These are phyloP conservation scores for Coemansia sp. DNA, from an alignment of 192 early-diverging fungal genomes.

Conservation along the genomic window DNA sequence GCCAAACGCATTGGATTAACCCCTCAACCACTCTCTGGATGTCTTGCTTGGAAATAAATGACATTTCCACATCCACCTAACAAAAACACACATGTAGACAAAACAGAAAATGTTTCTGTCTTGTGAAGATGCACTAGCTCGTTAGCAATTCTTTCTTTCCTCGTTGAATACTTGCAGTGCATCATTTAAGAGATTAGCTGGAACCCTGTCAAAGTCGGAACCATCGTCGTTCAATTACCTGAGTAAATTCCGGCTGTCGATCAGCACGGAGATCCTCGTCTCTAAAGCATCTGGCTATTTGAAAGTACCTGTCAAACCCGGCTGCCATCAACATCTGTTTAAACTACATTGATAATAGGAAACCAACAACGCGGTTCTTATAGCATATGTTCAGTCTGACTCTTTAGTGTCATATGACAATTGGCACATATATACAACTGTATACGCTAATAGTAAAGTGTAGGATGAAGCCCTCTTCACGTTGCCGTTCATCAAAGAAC, in stretches of 20 bases:
- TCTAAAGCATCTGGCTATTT: conserved; percentile 89
- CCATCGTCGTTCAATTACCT: conserved; percentile 52
- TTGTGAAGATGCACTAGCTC: neutral
- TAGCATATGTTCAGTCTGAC: neutral
- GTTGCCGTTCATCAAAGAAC: too few species aligned
- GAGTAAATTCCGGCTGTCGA: conserved; percentile 93
- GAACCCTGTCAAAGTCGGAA: neutral
- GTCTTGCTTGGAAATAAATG: conserved; percentile 72
- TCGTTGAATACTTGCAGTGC: neutral
- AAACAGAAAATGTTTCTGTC: neutral
- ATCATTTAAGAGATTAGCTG: neutral
- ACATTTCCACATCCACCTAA: conserved; percentile 89
- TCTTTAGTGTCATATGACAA: neutral
- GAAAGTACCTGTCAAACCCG: conserved; percentile 88
- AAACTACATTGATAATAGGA: conserved; percentile 58
- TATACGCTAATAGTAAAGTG: too few species aligned
- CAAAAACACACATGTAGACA: neutral
- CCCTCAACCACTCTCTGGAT: conserved; percentile 75
- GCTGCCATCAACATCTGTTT: conserved; percentile 92
- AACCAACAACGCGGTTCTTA: neutral
- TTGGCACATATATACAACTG: too few species aligned
- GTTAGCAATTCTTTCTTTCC: neutral
- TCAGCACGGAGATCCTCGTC: conserved; percentile 87
- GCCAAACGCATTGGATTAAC: conserved; percentile 68
- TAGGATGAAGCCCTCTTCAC: too few species aligned